These are phyloP conservation scores for Aspergillus aculeatus DNA, from an alignment of 2,329 filamentous ascomycete genomes.

Conservation along the genomic window DNA sequence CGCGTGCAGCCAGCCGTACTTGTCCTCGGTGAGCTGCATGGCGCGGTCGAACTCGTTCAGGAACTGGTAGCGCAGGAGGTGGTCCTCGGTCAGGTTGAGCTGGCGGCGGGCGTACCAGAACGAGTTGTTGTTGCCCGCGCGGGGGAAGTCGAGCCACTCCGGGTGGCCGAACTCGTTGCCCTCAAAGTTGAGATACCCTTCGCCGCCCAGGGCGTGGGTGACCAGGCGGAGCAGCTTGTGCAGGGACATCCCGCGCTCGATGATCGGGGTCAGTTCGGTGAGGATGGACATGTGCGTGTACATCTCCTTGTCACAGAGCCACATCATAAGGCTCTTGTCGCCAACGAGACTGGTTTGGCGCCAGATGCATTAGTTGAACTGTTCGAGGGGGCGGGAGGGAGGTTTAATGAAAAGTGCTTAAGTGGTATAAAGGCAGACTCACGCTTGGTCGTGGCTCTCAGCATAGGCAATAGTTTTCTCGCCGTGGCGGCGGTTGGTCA, in stretches of 20 bases:
- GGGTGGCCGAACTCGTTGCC: slow-evolving; percentile 98
- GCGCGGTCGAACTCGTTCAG: slow-evolving; percentile 90
- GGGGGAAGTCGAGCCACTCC: slow-evolving; percentile 98
- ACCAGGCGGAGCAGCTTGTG: slow-evolving; percentile 98
- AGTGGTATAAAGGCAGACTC: slow-evolving; percentile 43
- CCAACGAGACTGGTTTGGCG: slow-evolving; percentile 71
- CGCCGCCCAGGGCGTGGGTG: slow-evolving; percentile 86
- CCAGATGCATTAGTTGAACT: background rate
- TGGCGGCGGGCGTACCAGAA: slow-evolving; percentile 94
- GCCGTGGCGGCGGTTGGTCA: slow-evolving; percentile 89
- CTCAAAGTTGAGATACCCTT: slow-evolving; percentile 98
- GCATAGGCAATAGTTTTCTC: slow-evolving; percentile 99
- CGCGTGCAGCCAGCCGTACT: slow-evolving; percentile 86
- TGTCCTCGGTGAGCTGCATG: slow-evolving; percentile 85
- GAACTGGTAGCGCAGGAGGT: slow-evolving; percentile 80
- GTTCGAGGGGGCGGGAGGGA: background rate
- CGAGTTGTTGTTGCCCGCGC: slow-evolving; percentile 86
- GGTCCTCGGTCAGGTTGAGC: slow-evolving; percentile 86
- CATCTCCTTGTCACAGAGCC: slow-evolving; percentile 93
- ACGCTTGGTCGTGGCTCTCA: slow-evolving; percentile 97
- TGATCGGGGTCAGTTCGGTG: slow-evolving; percentile 78
- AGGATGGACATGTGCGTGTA: slow-evolving; percentile 96
- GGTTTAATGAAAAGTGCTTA: background rate
- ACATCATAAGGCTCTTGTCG: slow-evolving; percentile 96
- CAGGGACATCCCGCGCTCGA: slow-evolving; percentile 84